phyloP scores from a whole-genome alignment of 2,329 filamentous ascomycete species.

The Sclerotinia nivalis region DNA sequence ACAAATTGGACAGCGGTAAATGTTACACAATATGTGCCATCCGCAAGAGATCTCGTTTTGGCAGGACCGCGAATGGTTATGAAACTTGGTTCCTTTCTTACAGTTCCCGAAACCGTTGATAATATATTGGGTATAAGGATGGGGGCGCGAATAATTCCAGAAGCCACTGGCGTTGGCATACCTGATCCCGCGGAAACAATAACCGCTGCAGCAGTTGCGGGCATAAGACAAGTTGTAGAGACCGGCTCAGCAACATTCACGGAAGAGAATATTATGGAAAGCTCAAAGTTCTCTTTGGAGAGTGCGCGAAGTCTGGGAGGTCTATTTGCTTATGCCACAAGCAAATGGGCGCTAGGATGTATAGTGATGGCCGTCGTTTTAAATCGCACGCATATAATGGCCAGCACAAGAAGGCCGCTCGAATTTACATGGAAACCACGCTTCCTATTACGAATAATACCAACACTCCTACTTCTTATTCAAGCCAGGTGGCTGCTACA shows the following conservation, averaged over 20 bases:
- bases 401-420: slow-evolving; percentile 80
- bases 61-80: slow-evolving; percentile 70
- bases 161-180: slow-evolving; percentile 52
- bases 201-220: slow-evolving; percentile 48
- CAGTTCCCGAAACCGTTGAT: slow-evolving; percentile 61
- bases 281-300: slow-evolving; percentile 57
- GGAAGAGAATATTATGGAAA: slow-evolving; percentile 46
- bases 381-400: slow-evolving; percentile 92
- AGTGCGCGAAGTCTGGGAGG: slow-evolving; percentile 72
- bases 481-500: slow-evolving; percentile 74
- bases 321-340: slow-evolving; percentile 87
- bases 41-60: slow-evolving; percentile 67
- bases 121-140: slow-evolving; percentile 51
- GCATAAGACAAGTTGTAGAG: slow-evolving; percentile 32
- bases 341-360: slow-evolving; percentile 88
- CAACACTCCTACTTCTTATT: slow-evolving; percentile 67
- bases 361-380: slow-evolving; percentile 83
- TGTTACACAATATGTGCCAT: slow-evolving; percentile 61
- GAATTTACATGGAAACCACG: slow-evolving; percentile 72
- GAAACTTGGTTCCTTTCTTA: slow-evolving; percentile 64
- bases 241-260: slow-evolving; percentile 37
- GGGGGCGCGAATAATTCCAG: slow-evolving; percentile 60
- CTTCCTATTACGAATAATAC: slow-evolving; percentile 67
- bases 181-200: slow-evolving; percentile 45
- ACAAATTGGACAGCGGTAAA: slow-evolving; percentile 52